Evolutionary conservation across 352 stramenopile species (phyloP), one percentile per base, ranked within the genome.

Genomic region (Globisporangium acanthophoron): DNA sequence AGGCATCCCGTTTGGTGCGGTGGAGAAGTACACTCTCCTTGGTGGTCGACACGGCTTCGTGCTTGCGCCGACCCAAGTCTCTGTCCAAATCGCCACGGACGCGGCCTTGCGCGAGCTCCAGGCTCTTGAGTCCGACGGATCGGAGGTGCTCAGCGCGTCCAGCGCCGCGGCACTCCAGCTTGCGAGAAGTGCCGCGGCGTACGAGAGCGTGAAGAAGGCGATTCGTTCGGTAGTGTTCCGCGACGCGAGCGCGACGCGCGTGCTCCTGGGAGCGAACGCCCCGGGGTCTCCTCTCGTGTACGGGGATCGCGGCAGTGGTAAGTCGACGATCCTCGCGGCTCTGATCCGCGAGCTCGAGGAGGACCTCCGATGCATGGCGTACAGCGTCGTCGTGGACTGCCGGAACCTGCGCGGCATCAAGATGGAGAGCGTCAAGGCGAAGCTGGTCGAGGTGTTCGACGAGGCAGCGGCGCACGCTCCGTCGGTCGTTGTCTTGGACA

Each of bases 361-460:
- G 2, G 71, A 73, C 37, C 59, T 60, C 8, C 62, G 67, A 16
- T 75, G 71, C 44, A 65, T 79, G 47, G 77, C 70, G 18, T 67
- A 72, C 18, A 79, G 72, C 29, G 64, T 84, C 31, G 67, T 69
- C 16, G 64, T 92, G 1, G 72, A 90, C 2, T 95, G 87, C 53
- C 71, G 85, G 8, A 78, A 79, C 44, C 67, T 96, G 51, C 76
- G 84, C 31, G 87, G 87, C 11, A 62, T 88, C n/a, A 95, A 94
- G 65, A 96, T 95, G 87, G 76, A 93, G 27, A 73, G 70, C 15
- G 85, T 95, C 9, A 91, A 94, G 62, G 55, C 62, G n/a, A 73
- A 73, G 18, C 41, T 96, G 7, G 76, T 56, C 8, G 74, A 80
- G 24, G 56, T 76, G 8, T 90, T 92, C 47, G 73, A 87, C 16